A percentile compares a stretch with the other conserved stretches of the same genome.
These are phyloP conservation scores for Sanguinoderma infundibulare DNA, from an alignment of 1,284 basidiomycete species.

Conservation along the genomic window DNA sequence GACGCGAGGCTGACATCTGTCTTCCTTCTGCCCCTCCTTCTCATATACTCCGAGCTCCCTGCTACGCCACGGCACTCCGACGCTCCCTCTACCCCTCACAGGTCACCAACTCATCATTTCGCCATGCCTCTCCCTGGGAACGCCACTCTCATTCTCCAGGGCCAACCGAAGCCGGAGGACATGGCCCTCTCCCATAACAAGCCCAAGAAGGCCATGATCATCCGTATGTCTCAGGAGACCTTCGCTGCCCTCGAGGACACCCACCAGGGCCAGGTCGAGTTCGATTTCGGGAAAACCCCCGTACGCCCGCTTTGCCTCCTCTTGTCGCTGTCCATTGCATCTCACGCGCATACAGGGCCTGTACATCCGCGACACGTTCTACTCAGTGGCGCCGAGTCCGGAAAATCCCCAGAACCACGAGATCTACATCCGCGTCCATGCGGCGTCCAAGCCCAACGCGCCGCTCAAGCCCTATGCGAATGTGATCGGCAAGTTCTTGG, in stretches of 20 bases:
- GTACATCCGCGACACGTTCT: conserved; percentile 64
- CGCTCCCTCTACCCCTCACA: background rate
- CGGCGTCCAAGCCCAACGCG: conserved; percentile 57
- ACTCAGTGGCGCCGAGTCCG: conserved; percentile 54
- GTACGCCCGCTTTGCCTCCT: conserved; percentile 42
- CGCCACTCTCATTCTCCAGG: conserved; percentile 57
- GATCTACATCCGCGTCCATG: conserved; percentile 66
- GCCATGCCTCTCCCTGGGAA: conserved; percentile 67
- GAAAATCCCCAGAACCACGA: conserved; percentile 63
- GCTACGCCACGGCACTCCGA: background rate
- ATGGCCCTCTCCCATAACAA: conserved; percentile 47
- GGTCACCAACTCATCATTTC: conserved; percentile 7
- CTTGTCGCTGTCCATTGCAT: no score
- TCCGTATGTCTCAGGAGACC: conserved; percentile 71
- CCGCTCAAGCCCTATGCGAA: conserved; percentile 75
- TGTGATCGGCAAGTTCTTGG: conserved; percentile 67
- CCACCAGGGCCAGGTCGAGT: conserved; percentile 51
- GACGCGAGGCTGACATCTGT: background rate
- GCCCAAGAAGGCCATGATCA: conserved; percentile 72
- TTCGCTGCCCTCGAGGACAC: conserved; percentile 64
- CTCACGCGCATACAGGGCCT: conserved; percentile 52
- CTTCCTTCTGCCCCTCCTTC: background rate
- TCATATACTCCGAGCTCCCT: background rate
- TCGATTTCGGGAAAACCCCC: conserved; percentile 62
- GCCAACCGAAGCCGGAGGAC: conserved; percentile 56